These are phyloP conservation scores for Chenopodium suecicum DNA, from an alignment of 148 eudicot genomes.

Conservation along the genomic window DNA sequence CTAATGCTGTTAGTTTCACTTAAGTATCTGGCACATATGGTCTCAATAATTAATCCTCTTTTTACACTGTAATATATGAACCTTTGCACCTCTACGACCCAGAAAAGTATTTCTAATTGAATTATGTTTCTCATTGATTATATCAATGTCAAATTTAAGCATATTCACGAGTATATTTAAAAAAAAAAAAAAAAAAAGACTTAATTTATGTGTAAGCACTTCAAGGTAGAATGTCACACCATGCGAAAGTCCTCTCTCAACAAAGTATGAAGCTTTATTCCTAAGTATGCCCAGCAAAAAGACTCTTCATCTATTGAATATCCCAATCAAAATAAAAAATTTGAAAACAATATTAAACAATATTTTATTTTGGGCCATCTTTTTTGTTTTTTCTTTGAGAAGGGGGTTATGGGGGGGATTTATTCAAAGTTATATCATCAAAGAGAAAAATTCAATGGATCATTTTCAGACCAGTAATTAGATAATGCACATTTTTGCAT, in stretches of 20 bases:
- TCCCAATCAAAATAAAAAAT: too few species aligned
- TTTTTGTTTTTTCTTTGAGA: not conserved
- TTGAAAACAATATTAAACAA: too few species aligned
- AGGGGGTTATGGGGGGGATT: not conserved
- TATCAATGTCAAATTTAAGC: not conserved
- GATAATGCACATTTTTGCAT: not conserved
- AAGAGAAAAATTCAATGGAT: not conserved
- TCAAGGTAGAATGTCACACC: conserved; percentile 22
- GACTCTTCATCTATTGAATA: too few species aligned
- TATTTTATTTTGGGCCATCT: not conserved
- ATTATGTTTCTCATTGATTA: not conserved
- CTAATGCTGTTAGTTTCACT: not conserved
- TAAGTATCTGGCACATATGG: not conserved
- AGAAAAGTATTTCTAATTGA: not conserved
- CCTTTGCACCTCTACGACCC: not conserved
- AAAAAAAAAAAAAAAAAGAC: not conserved
- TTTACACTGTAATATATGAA: not conserved
- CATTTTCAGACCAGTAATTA: not conserved
- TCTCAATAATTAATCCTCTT: not conserved
- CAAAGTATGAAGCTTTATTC: conserved; percentile 18
- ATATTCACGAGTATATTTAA: not conserved
- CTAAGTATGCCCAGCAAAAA: not conserved
- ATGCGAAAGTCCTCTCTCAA: conserved; percentile 14
- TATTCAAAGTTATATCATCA: not conserved
- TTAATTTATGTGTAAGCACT: not conserved